Conservation (phyloP, 495 filamentous ascomycete genomes). For the Hypoxylon fuscum region DNA sequence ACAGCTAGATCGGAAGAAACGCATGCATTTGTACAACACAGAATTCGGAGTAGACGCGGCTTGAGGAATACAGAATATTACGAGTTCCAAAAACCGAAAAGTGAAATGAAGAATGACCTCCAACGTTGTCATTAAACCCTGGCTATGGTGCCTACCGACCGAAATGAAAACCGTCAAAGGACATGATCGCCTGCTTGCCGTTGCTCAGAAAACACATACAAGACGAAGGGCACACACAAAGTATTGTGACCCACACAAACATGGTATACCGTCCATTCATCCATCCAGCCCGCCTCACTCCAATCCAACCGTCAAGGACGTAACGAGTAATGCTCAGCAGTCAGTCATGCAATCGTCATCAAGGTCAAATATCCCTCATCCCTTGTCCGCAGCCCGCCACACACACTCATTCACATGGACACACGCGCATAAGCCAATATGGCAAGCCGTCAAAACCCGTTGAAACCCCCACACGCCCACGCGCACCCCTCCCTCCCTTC, state of each 20-base stretch:
- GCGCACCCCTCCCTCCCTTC: no score
- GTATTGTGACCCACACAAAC: constrained; percentile 4
- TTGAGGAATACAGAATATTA: neutral
- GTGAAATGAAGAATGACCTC: neutral
- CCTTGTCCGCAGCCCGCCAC: constrained; percentile 5
- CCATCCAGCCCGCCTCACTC: constrained; percentile 7
- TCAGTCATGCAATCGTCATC: constrained; percentile 34
- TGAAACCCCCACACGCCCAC: neutral
- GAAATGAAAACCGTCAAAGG: neutral
- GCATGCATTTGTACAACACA: neutral
- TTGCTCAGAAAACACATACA: constrained; percentile 1
- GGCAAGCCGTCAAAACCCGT: no score
- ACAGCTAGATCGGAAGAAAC: no score
- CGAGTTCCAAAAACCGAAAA: neutral
- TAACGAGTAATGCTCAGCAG: constrained; percentile 35
- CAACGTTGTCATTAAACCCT: constrained; percentile 19
- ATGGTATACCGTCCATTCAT: constrained; percentile 17
- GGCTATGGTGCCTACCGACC: constrained; percentile 2
- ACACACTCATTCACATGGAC: constrained; percentile 6
- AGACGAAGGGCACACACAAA: neutral
- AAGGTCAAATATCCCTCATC: constrained; percentile 12
- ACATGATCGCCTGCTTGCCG: neutral
- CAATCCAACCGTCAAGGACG: constrained; percentile 17
- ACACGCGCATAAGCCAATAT: constrained; percentile 4
- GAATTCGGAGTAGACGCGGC: neutral